Evolutionary conservation across 805 yeast species (phyloP).

Genomic region (Nakazawaea anatomiae): DNA sequence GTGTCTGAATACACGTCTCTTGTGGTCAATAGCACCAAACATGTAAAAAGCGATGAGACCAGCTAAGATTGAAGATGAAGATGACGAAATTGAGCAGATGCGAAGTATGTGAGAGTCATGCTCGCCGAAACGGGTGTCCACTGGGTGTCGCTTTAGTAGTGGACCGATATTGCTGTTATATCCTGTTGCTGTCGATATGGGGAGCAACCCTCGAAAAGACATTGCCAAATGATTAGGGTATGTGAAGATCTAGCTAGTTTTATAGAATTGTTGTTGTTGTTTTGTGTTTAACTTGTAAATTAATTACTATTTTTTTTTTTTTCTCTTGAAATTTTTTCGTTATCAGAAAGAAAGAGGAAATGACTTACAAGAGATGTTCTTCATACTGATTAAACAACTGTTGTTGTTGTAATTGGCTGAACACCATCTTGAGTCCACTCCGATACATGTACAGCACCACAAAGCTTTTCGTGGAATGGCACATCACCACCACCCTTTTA

Average conservation of each 20-base stretch:
- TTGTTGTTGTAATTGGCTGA: neutral
- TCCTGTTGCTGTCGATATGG: no score
- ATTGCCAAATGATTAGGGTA: no score
- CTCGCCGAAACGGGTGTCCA: conserved; percentile 5
- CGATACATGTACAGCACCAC: conserved; percentile 14
- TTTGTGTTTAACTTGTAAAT: no score
- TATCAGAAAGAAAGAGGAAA: no score
- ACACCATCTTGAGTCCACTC: neutral
- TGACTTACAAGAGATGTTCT: neutral
- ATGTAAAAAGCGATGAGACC: conserved; percentile 60
- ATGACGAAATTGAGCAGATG: conserved; percentile 40
- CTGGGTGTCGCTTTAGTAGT: neutral
- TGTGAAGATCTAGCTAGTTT: no score
- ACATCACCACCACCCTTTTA: conserved; percentile 13
- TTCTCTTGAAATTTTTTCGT: no score
- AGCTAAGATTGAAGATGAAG: conserved; percentile 40
- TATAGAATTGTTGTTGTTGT: no score
- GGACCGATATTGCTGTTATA: no score
- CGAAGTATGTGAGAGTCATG: conserved; percentile 17
- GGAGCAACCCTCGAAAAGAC: no score
- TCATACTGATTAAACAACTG: neutral
- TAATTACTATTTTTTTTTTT: no score
- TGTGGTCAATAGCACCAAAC: conserved; percentile 57
- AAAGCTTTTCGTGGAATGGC: conserved; percentile 22
- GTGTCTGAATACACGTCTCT: conserved; percentile 60